Evolutionary conservation across 192 early-diverging fungal species (phyloP).

Genomic region (Backusella psychrophila): DNA sequence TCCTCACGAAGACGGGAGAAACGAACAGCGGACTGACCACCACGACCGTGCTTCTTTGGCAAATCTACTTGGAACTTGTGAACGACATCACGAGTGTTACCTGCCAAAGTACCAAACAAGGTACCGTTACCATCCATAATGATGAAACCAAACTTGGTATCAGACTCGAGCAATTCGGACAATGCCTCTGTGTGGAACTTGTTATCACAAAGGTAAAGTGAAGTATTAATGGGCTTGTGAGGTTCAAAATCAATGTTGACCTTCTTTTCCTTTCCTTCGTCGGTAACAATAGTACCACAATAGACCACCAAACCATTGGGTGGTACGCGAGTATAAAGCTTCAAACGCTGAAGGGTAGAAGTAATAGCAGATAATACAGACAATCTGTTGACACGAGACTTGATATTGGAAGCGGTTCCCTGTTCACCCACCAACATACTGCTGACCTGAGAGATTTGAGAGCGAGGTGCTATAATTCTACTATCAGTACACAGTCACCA

Average conservation of each 20-base stretch:
- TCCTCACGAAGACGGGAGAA: slow-evolving; percentile 99
- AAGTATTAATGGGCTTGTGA: slow-evolving; percentile 99
- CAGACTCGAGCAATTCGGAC: slow-evolving; percentile 86
- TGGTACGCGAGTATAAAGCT: slow-evolving; percentile 87
- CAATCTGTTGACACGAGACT: slow-evolving; percentile 96
- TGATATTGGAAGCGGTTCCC: slow-evolving; percentile 99
- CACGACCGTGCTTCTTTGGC: slow-evolving; percentile 99
- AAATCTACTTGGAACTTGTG: slow-evolving; percentile 95
- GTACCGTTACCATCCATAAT: slow-evolving; percentile 99
- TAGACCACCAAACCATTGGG: slow-evolving; percentile 94
- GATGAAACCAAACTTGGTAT: slow-evolving; percentile 97
- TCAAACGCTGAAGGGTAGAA: slow-evolving; percentile 94
- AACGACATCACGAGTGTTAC: slow-evolving; percentile 91
- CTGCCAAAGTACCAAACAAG: slow-evolving; percentile 92
- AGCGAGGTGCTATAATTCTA: slow-evolving; percentile 60
- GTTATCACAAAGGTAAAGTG: slow-evolving; percentile 98
- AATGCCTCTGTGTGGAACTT: slow-evolving; percentile 98
- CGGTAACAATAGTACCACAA: slow-evolving; percentile 96
- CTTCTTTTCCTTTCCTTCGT: slow-evolving; percentile 99
- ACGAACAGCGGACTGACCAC: slow-evolving; percentile 99
- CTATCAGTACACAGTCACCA: neutral
- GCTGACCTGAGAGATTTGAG: slow-evolving; percentile 86
- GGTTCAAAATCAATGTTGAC: slow-evolving; percentile 99
- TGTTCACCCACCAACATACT: slow-evolving; percentile 98
- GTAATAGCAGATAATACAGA: slow-evolving; percentile 98